These are phyloP conservation scores for Yamadazyma mexicana DNA, from an alignment of 1,139 yeast species.

Conservation along the genomic window DNA sequence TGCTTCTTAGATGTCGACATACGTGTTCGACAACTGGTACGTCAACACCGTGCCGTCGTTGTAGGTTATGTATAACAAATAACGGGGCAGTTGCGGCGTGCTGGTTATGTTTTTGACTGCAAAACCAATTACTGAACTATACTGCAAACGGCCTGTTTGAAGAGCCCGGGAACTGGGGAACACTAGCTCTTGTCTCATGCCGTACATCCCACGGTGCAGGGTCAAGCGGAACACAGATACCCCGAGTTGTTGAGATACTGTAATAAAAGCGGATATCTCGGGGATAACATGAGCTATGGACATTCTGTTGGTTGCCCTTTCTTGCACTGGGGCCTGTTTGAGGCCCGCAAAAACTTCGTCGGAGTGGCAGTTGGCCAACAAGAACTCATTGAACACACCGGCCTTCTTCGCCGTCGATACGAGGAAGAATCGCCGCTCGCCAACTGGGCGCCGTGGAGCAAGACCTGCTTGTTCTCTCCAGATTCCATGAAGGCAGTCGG, in stretches of 20 bases:
- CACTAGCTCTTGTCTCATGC: conserved; percentile 61
- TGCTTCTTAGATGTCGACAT: not conserved
- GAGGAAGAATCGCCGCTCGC: conserved; percentile 13
- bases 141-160: conserved; percentile 27
- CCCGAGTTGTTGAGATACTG: conserved; percentile 60
- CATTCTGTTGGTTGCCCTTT: conserved; percentile 48
- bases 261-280: conserved; percentile 52
- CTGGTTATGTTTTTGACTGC: conserved; percentile 23
- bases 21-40: conserved; percentile 20
- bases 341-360: conserved; percentile 26
- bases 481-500: not conserved
- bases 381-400: conserved; percentile 51
- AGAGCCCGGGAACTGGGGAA: conserved; percentile 43
- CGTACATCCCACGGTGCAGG: conserved; percentile 53
- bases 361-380: conserved; percentile 54
- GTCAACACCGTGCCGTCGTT: conserved; percentile 34
- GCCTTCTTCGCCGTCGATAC: conserved; percentile 44
- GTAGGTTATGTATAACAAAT: conserved; percentile 28
- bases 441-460: not conserved
- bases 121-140: conserved; percentile 35
- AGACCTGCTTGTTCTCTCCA: not conserved
- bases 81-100: conserved; percentile 19
- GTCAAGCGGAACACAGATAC: conserved; percentile 59
- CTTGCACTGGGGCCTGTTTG: not conserved
- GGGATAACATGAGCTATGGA: conserved; percentile 55